A percentile compares a stretch with the other conserved stretches of the same genome.
phyloP scores from a whole-genome alignment of 371 early-diverging fungal genomes.

The Haplosporangium sp. region DNA sequence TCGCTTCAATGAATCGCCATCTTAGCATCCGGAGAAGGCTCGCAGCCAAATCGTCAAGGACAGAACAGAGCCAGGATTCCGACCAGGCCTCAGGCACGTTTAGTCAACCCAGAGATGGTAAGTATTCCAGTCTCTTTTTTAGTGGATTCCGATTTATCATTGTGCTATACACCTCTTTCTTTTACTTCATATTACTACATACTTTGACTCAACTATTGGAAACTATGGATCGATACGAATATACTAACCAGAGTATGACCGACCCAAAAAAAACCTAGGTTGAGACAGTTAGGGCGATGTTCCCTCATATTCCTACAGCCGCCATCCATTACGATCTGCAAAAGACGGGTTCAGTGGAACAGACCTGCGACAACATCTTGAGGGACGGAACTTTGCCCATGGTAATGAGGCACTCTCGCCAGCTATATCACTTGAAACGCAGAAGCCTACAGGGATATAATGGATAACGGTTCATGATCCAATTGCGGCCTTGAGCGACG shows the following conservation, averaged over 20 bases:
- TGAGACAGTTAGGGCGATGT: conserved; percentile 84
- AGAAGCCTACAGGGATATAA: no score
- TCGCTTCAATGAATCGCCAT: neutral
- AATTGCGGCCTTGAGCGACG: no score
- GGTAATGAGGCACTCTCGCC: conserved; percentile 53
- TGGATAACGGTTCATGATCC: no score
- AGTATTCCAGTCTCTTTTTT: neutral
- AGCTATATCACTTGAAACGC: no score
- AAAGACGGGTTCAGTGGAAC: conserved; percentile 88
- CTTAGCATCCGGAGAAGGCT: conserved; percentile 52
- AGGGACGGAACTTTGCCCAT: conserved; percentile 78
- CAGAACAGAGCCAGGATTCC: conserved; percentile 57
- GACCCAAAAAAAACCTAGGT: conserved; percentile 59
- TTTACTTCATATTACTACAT: neutral
- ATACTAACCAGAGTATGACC: neutral
- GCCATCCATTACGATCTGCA: conserved; percentile 87
- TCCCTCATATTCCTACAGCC: conserved; percentile 86
- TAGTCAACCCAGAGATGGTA: conserved; percentile 75
- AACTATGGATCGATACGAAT: neutral
- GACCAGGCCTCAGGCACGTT: conserved; percentile 59
- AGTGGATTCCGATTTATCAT: neutral
- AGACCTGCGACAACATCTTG: conserved; percentile 90
- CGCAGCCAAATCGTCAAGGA: conserved; percentile 57
- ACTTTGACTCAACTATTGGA: neutral
- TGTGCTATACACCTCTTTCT: neutral